These are phyloP conservation scores for Coemansia sp. DNA, from an alignment of 192 early-diverging fungal genomes.

Conservation along the genomic window DNA sequence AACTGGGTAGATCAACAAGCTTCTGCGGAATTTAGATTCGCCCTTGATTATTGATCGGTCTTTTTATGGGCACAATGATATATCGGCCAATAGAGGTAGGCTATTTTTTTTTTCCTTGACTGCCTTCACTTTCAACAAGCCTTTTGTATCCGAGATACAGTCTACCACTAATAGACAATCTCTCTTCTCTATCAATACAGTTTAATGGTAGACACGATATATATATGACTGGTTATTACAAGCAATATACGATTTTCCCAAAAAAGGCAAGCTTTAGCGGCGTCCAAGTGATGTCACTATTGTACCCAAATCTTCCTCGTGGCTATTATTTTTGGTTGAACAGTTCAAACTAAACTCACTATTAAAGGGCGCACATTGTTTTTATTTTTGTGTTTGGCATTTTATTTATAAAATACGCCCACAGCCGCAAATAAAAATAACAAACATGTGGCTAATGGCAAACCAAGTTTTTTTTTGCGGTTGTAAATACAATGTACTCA, in stretches of 20 bases:
- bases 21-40: not conserved
- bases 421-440: not conserved
- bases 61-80: constrained; percentile 1
- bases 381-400: not conserved
- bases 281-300: not conserved
- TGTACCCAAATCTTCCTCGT: not conserved
- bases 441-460: constrained; percentile 3
- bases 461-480: not conserved
- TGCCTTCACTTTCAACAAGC: not conserved
- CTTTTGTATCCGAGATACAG: too few species aligned
- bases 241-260: not conserved
- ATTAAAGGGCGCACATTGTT: not conserved
- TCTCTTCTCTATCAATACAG: too few species aligned
- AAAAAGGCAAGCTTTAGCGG: not conserved
- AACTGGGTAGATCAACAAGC: too few species aligned
- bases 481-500: not conserved
- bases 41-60: not conserved
- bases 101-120: not conserved
- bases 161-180: too few species aligned
- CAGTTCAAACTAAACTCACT: not conserved
- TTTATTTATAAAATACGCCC: not conserved
- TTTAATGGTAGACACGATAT: not conserved
- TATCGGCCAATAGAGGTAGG: not conserved
- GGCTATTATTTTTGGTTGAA: not conserved
- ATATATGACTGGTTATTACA: not conserved